phyloP scores from a whole-genome alignment of 495 filamentous ascomycete species.

The Penicillium bialowiezense region DNA sequence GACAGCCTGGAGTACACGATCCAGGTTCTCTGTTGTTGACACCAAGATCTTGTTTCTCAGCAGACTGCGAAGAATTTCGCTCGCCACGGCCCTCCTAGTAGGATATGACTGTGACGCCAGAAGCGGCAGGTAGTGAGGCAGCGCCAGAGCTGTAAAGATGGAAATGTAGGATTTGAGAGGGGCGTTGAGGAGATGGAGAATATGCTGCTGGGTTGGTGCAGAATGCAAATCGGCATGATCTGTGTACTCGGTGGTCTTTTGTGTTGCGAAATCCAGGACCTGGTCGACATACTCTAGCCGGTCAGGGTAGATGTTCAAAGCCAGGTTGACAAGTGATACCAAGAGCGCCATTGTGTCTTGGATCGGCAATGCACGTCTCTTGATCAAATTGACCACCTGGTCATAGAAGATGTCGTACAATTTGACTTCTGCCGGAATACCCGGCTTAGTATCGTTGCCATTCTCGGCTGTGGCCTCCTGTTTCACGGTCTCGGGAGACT shows the following conservation, averaged over 20 bases:
- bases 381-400: constrained; percentile 89
- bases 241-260: constrained; percentile 83
- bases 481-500: constrained; percentile 9
- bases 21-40: constrained; percentile 70
- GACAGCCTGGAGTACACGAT: constrained; percentile 83
- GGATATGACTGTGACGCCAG: constrained; percentile 90
- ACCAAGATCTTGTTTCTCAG: constrained; percentile 78
- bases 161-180: constrained; percentile 88
- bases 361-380: constrained; percentile 84
- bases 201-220: constrained; percentile 77
- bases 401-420: constrained; percentile 98
- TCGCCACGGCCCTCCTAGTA: constrained; percentile 85
- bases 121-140: constrained; percentile 87
- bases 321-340: constrained; percentile 87
- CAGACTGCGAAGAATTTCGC: constrained; percentile 75
- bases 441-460: constrained; percentile 44
- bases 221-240: constrained; percentile 95
- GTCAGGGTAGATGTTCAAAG: constrained; percentile 92
- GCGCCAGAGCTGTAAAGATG: constrained; percentile 86
- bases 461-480: constrained; percentile 20
- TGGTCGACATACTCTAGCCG: constrained; percentile 94
- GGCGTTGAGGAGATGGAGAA: constrained; percentile 81
- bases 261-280: constrained; percentile 81
- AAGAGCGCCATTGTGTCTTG: constrained; percentile 91
- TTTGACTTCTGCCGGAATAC: constrained; percentile 78